Base-by-base conservation (phyloP, 2,329 filamentous ascomycete genomes). In the Periglandula ipomoeae region DNA sequence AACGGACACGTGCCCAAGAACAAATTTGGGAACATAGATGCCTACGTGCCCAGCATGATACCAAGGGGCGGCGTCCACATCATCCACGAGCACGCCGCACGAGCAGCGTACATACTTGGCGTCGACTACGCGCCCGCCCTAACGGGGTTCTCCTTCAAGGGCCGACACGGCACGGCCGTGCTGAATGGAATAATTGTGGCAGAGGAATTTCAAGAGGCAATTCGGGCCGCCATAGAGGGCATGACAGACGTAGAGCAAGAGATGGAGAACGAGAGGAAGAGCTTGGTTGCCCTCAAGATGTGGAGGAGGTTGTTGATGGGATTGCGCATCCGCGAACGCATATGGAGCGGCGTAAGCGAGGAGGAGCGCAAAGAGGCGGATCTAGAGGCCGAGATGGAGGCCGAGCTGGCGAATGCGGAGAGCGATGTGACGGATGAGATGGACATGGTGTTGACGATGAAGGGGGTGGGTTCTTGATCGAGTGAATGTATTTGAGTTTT, bases 31-130 rank as follows among this genome's bases (percentile, higher is more conserved):
- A 98, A 98, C 60, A 84, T 97, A 51, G 93, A 97, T 59, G 78
- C 95, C 35, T 97, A 91, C 62, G 89, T 95, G 10, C 84, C 88
- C 0, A 88, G 82, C 53, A 97, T 98, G 93, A 75, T 97, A 0
- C 93, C 93, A 0, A 67, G 70, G 37, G 91, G 93, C 0, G 90
- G 87, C 1, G 76, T 81, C 2, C 89, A 97, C 63, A 70, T 97
- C 22, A 58, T 65, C 5, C 68, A 74, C 50, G 68, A 76, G 42
- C 59, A 84, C 45, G 84, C 87, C 1, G 72, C 78, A 1, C 78
- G 78, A 45, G 91, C 91, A 1, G 89, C 89, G 1, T 81, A 78
- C 49, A 68, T 90, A 1, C 65, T 96, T 1, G 83, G 83, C 0
- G 75, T 97, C 17, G 89, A 97, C 66, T 95, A 86, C 63, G 88